phyloP scores from a whole-genome alignment of 2,329 filamentous ascomycete genomes.

The Aspergillus oerlinghausenensis region DNA sequence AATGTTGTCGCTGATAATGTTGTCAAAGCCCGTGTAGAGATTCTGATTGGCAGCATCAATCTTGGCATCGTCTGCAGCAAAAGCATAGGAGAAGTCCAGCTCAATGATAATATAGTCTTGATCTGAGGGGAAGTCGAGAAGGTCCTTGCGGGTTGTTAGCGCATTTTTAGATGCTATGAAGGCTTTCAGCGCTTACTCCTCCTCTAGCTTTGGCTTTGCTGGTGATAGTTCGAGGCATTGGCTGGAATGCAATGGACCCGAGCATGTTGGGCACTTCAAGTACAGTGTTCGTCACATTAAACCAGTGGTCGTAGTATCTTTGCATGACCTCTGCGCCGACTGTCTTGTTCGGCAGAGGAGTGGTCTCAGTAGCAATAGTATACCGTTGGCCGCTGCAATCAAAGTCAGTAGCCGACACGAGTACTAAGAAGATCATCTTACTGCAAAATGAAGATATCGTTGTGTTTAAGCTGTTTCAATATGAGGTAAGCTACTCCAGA shows the following conservation, averaged over 20 bases:
- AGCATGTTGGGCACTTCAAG: slow-evolving; percentile 25
- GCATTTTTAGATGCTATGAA: neutral
- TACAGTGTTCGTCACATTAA: slow-evolving; percentile 25
- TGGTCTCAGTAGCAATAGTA: slow-evolving; percentile 37
- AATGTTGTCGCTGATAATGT: slow-evolving; percentile 31
- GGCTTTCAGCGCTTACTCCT: slow-evolving; percentile 28
- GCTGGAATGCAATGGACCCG: slow-evolving; percentile 35
- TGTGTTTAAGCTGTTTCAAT: slow-evolving; percentile 29
- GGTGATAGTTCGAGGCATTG: slow-evolving; percentile 31
- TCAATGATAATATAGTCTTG: slow-evolving; percentile 44
- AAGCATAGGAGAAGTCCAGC: slow-evolving; percentile 40
- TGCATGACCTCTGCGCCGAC: slow-evolving; percentile 28
- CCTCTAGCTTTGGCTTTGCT: slow-evolving; percentile 31
- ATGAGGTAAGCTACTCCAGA: neutral
- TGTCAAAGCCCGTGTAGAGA: slow-evolving; percentile 35
- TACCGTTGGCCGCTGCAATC: slow-evolving; percentile 34
- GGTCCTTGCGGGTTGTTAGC: slow-evolving; percentile 22
- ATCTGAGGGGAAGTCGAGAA: slow-evolving; percentile 38
- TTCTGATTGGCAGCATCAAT: slow-evolving; percentile 39
- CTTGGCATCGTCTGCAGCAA: slow-evolving; percentile 28
- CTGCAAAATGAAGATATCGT: slow-evolving; percentile 36
- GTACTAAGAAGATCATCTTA: slow-evolving; percentile 1
- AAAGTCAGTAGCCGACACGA: slow-evolving; percentile 1
- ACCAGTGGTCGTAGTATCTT: slow-evolving; percentile 31
- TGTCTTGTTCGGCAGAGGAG: slow-evolving; percentile 30